Base-by-base conservation (phyloP, 2,329 filamentous ascomycete genomes). In the Botrytis sinoallii region DNA sequence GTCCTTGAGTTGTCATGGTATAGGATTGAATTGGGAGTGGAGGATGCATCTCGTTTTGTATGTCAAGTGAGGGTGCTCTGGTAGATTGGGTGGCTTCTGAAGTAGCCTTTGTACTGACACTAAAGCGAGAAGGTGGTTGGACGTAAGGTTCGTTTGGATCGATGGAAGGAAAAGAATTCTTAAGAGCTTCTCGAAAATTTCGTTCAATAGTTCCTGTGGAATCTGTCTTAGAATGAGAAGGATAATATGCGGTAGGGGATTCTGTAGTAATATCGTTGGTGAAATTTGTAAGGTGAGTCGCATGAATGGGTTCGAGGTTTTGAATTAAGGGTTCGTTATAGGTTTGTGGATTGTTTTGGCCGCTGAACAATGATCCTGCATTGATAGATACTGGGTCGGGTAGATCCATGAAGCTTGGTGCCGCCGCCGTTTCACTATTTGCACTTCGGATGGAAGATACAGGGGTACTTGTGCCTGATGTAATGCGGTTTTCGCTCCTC, bases 401-500 rank as follows among this genome's bases (percentile, higher is more conserved):
- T 44, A 73, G 70, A 52, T 73, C 72, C 72, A 74, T 66, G 61
- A 60, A 48, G 64, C 74, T 52, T 76, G 79, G 78, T 67, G 74
- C 77, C 74, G 76, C 69, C 65, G 68, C 75, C 40, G 79, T 80
- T 78, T 81, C 79, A 78, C 66, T 74, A 73, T 71, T 72, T 65
- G 55, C 64, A 76, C 61, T 75, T 78, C 73, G 76, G 74, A 79
- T 71, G 72, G 77, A 75, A 10, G 78, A 78, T 42, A 74, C 75
- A 73, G 79, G 78, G 74, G 75, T 77, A 29, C 32, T 74, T 18
- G 74, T 74, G 29, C 73, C 72, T 74, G 76, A 75, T 63, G 70
- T 69, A 61, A 77, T 71, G 38, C 75, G 76, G 78, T 84, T 88
- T 78, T 82, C 85, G 78, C 82, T 86, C 80, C 85, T 88, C 60